Percentiles rank a stretch among this genome's conserved stretches.
Conservation (phyloP, 2,329 filamentous ascomycete genomes). For the Xylaria sp. region DNA sequence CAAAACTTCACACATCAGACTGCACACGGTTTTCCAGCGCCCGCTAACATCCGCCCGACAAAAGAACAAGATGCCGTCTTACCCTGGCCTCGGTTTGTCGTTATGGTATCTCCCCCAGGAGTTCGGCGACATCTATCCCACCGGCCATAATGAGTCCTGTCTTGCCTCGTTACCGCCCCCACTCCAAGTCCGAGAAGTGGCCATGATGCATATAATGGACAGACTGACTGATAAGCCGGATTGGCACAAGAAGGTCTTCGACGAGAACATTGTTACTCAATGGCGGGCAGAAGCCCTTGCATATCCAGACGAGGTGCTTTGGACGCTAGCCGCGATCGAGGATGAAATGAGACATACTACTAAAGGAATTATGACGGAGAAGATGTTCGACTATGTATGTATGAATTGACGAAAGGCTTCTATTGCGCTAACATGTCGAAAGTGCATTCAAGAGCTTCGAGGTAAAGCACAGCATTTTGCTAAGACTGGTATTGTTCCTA, state of each 20-base stretch:
- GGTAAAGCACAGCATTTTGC: conserved; percentile 61
- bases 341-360: not conserved
- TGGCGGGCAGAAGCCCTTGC: conserved; percentile 49
- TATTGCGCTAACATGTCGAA: conserved; percentile 14
- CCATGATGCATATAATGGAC: conserved; percentile 42
- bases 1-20: not conserved
- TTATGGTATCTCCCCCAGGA: not conserved
- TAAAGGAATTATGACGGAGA: conserved; percentile 34
- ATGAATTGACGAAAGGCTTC: not conserved
- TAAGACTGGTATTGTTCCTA: conserved; percentile 53
- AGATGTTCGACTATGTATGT: conserved; percentile 43
- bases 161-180: not conserved
- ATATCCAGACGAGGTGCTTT: conserved; percentile 39
- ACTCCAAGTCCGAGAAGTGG: conserved; percentile 25
- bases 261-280: conserved; percentile 48
- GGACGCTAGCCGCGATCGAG: not conserved
- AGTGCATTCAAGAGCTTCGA: conserved; percentile 58
- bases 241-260: conserved; percentile 52
- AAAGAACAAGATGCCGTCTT: conserved; percentile 11
- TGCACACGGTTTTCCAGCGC: not conserved
- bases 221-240: conserved; percentile 52
- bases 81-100: conserved; percentile 14
- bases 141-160: conserved; percentile 3
- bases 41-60: not conserved
- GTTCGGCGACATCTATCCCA: conserved; percentile 3